Conservation (phyloP, 2,329 filamentous ascomycete genomes). For the Cladorrhinum sp. region DNA sequence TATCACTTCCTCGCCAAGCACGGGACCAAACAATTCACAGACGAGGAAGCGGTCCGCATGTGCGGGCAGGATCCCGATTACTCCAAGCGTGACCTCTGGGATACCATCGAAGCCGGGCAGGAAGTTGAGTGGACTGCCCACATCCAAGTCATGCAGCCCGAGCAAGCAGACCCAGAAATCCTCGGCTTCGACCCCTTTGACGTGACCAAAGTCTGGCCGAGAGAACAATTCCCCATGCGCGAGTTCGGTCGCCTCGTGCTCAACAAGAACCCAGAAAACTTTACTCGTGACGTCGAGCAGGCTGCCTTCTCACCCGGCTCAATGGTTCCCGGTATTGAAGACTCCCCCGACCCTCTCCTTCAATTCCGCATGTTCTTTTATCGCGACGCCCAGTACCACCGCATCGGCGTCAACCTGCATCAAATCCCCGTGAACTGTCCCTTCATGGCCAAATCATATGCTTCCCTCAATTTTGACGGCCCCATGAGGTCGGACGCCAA, state of each 20-base stretch:
- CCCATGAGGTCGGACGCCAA: slow-evolving; percentile 22
- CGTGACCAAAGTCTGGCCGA: slow-evolving; percentile 52
- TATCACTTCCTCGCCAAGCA: slow-evolving; percentile 73
- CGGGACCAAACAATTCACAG: slow-evolving; percentile 72
- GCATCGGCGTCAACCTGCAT: slow-evolving; percentile 50
- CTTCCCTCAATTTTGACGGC: slow-evolving; percentile 21
- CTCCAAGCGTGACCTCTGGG: slow-evolving; percentile 53
- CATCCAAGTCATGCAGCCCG: slow-evolving; percentile 54
- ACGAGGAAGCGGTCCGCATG: slow-evolving; percentile 61
- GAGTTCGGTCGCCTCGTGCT: slow-evolving; percentile 48
- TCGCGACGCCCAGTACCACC: slow-evolving; percentile 49
- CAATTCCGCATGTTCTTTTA: slow-evolving; percentile 51
- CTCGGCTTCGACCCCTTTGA: slow-evolving; percentile 54
- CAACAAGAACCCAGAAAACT: slow-evolving; percentile 54
- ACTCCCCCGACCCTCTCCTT: slow-evolving; percentile 45
- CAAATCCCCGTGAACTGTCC: slow-evolving; percentile 43
- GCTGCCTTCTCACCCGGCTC: slow-evolving; percentile 49
- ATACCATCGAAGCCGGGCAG: slow-evolving; percentile 51
- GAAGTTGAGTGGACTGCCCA: slow-evolving; percentile 53
- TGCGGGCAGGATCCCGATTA: slow-evolving; percentile 50
- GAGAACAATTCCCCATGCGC: slow-evolving; percentile 45
- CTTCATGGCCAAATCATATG: slow-evolving; percentile 22
- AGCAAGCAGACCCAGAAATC: slow-evolving; percentile 49
- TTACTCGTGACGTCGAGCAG: slow-evolving; percentile 49
- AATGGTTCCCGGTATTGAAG: slow-evolving; percentile 50